Evolutionary conservation across 2,329 filamentous ascomycete species (phyloP).

Genomic region (Aureobasidium lini): DNA sequence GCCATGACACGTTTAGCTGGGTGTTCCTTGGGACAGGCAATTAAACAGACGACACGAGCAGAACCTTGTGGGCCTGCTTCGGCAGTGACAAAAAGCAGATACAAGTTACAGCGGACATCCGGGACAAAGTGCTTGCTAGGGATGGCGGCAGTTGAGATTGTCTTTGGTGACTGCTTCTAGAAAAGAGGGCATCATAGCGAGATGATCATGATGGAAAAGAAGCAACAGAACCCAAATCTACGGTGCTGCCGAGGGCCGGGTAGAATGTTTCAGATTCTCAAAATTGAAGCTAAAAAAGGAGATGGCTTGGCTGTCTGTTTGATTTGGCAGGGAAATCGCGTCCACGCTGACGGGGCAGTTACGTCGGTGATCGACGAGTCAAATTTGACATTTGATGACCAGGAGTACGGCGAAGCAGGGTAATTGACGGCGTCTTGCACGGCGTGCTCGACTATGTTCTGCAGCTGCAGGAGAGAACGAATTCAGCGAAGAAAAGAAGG

Average conservation of each 20-base stretch:
- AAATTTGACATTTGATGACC: neutral
- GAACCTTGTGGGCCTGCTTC: neutral
- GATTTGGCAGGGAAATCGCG: neutral
- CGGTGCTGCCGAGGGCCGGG: neutral
- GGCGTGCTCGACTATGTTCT: neutral
- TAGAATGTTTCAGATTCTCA: neutral
- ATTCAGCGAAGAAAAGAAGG: neutral
- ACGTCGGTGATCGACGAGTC: neutral
- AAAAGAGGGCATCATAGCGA: neutral
- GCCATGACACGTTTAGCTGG: neutral
- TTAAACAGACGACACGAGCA: neutral
- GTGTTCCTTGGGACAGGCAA: neutral
- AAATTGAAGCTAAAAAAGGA: constrained; percentile 2
- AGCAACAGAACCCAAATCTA: constrained; percentile 2
- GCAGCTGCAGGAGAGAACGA: neutral
- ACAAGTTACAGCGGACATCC: neutral
- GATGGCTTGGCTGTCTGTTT: constrained; percentile 8
- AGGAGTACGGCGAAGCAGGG: neutral
- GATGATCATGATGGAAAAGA: neutral
- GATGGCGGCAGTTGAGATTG: neutral
- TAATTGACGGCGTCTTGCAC: neutral
- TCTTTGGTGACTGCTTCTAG: neutral
- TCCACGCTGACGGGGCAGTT: neutral
- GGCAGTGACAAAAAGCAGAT: neutral
- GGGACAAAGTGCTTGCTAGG: neutral